Evolutionary conservation across 23 red algal genomes (phyloP).

Genomic region (Gracilaria gracilis): DNA sequence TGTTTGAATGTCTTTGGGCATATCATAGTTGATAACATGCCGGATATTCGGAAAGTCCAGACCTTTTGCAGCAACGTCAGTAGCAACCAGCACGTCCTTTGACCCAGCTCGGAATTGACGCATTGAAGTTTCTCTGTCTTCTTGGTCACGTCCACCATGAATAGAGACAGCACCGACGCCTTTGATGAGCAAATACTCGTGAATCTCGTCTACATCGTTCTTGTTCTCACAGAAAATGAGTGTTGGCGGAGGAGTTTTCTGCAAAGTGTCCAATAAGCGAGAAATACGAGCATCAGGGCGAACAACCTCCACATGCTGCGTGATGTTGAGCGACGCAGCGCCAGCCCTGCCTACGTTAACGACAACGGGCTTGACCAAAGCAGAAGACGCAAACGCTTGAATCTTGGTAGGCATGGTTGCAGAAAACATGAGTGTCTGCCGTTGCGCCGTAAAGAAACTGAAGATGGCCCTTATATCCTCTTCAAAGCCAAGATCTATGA

Average conservation of each 20-base stretch:
- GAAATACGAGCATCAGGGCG: slow-evolving; percentile 73
- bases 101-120: slow-evolving; percentile 77
- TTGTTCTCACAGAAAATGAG: slow-evolving; percentile 91
- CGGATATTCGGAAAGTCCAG: slow-evolving; percentile 90
- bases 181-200: slow-evolving; percentile 85
- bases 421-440: slow-evolving; percentile 97
- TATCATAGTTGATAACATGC: slow-evolving; percentile 94
- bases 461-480: slow-evolving; percentile 90
- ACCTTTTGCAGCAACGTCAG: slow-evolving; percentile 95
- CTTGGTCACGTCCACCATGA: slow-evolving; percentile 87
- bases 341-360: slow-evolving; percentile 89
- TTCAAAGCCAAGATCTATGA: slow-evolving; percentile 92
- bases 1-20: slow-evolving; percentile 91
- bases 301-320: slow-evolving; percentile 83
- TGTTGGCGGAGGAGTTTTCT: slow-evolving; percentile 85
- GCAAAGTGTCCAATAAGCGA: slow-evolving; percentile 73
- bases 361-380: slow-evolving; percentile 83
- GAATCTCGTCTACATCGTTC: slow-evolving; percentile 88
- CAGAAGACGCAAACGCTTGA: slow-evolving; percentile 80
- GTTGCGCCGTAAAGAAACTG: slow-evolving; percentile 86
- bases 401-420: slow-evolving; percentile 96
- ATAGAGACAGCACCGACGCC: slow-evolving; percentile 82
- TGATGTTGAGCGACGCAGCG: slow-evolving; percentile 82
- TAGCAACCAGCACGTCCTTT: slow-evolving; percentile 90
- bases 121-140: slow-evolving; percentile 86